Base-by-base conservation (phyloP, 2,329 filamentous ascomycete genomes). In the Fusarium graminum region DNA sequence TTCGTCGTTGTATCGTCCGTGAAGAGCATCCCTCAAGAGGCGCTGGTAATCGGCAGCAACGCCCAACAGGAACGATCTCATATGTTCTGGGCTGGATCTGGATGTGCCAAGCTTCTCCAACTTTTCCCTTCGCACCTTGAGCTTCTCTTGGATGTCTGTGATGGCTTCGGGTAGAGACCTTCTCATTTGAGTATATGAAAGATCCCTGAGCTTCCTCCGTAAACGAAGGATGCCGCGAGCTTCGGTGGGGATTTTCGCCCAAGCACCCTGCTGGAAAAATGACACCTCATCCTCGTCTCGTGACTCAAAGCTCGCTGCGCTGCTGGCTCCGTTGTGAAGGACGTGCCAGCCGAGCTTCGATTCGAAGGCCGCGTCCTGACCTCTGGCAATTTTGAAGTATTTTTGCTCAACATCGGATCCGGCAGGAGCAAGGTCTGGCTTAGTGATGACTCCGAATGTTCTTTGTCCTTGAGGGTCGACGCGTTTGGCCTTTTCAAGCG, bases 1-100 rank as follows among this genome's bases (percentile, higher is more conserved):
- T 0, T 62, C 74, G 50, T 77, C 74, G 6, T 57, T 69, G 52
- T 78, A 78, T 2, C 64, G 67, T 0, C 76, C 76, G 2, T 70
- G 28, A 2, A 75, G 63, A 1, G 69, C 75, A 39, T 76, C 72
- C 5, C 68, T 55, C 1, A 72, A 69, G 9, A 78, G 59, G 1
- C 59, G 59, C 30, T 76, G 76, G 47, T 80, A 82, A 0, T 68
- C 60, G 29, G 70, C 71, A 19, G 80, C 77, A 16, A 81, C 75
- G 1, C 63, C 49, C 1, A 81, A 59, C 12, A 81, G 70, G 50
- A 77, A 79, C 0, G 64, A 56, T 26, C 77, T 61, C 67, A 76
- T 76, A 4, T 80, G 75, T 6, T 57, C 59, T 1, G 50, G 14
- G 0, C 55, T 73, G 1, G 65, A 60, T 22, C 75, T 59, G 3